A percentile compares a stretch with the other conserved stretches of the same genome.
Conservation (phyloP, 192 early-diverging fungal genomes). For the Coemansia sp. region DNA sequence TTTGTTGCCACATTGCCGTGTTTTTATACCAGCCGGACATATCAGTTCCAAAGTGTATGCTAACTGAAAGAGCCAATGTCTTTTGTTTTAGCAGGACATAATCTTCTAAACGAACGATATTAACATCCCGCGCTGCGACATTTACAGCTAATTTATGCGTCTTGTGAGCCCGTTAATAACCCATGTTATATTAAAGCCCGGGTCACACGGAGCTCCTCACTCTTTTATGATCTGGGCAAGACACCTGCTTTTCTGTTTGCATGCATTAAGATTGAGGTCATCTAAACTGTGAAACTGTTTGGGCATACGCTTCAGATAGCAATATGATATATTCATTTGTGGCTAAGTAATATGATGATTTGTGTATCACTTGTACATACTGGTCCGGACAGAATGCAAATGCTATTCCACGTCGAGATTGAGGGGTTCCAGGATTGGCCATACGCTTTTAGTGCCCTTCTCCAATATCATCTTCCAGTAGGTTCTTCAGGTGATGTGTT, state of each 20-base stretch:
- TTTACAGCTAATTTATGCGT: conserved; percentile 15
- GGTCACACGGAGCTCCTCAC: conserved; percentile 8
- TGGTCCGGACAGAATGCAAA: background rate
- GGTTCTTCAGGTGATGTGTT: background rate
- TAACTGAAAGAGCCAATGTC: background rate
- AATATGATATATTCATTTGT: conserved; percentile 4
- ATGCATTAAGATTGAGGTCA: background rate
- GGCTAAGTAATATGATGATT: background rate
- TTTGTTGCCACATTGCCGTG: background rate
- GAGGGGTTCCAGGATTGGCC: background rate
- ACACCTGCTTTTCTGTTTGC: background rate
- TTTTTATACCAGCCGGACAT: background rate
- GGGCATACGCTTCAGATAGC: background rate
- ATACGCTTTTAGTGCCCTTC: background rate
- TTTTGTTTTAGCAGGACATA: background rate
- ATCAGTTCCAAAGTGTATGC: background rate
- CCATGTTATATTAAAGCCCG: conserved; percentile 10
- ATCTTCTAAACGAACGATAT: background rate
- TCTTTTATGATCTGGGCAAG: background rate
- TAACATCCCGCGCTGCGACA: background rate
- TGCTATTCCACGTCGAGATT: background rate
- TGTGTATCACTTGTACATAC: background rate
- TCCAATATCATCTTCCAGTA: no score
- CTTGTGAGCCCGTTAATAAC: conserved; percentile 13
- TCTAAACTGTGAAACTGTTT: background rate